phyloP scores from a whole-genome alignment of 805 yeast genomes.

The Barnettozyma salicaria region DNA sequence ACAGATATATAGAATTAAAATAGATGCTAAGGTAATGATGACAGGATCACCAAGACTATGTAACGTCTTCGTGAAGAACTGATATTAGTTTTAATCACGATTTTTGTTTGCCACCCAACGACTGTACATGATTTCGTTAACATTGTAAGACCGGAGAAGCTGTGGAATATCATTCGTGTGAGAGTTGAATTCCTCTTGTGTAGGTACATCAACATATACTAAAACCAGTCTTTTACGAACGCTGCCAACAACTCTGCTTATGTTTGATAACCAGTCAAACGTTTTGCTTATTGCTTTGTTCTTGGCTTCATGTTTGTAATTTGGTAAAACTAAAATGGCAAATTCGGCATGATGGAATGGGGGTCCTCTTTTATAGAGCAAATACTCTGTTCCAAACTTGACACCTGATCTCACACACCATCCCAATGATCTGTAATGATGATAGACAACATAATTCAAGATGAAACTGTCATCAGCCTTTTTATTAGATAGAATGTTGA shows the following conservation, averaged over 20 bases:
- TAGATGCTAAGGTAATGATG: neutral
- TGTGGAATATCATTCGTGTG: slow-evolving; percentile 24
- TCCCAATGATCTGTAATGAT: slow-evolving; percentile 80
- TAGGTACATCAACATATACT: slow-evolving; percentile 57
- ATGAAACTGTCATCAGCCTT: slow-evolving; percentile 26
- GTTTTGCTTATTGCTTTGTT: slow-evolving; percentile 27
- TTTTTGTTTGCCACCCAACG: slow-evolving; percentile 86
- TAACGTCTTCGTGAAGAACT: too few relatives aligned
- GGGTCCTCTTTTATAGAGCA: slow-evolving; percentile 86
- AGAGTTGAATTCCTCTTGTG: slow-evolving; percentile 27
- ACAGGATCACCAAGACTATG: too few relatives aligned
- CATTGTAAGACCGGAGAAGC: slow-evolving; percentile 38
- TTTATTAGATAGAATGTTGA: slow-evolving; percentile 9
- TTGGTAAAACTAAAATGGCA: slow-evolving; percentile 50
- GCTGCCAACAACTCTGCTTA: slow-evolving; percentile 78
- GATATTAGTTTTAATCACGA: slow-evolving; percentile 46
- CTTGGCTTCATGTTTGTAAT: slow-evolving; percentile 28
- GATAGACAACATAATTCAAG: slow-evolving; percentile 64
- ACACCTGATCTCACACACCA: slow-evolving; percentile 94
- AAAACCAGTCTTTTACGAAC: slow-evolving; percentile 76
- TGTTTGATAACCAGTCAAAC: slow-evolving; percentile 61
- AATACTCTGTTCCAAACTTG: slow-evolving; percentile 84
- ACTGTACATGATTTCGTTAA: slow-evolving; percentile 63
- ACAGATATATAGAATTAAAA: neutral
- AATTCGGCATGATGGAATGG: slow-evolving; percentile 94